These are phyloP conservation scores for Phytophthora crassamura DNA, from an alignment of 352 stramenopile genomes.

Conservation along the genomic window DNA sequence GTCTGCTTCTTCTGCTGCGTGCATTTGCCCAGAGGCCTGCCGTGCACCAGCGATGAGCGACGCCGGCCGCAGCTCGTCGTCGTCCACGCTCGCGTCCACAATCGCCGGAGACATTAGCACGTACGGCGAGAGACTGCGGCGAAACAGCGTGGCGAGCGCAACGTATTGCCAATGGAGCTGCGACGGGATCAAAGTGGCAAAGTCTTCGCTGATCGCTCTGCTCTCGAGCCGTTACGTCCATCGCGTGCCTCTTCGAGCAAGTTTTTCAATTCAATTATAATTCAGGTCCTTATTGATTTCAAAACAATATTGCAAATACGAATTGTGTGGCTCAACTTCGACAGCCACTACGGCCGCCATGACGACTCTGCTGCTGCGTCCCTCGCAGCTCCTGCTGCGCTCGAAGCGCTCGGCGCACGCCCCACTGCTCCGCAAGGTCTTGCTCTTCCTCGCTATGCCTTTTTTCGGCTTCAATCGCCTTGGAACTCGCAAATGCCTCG, in stretches of 20 bases:
- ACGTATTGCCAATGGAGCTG: constrained; percentile 1
- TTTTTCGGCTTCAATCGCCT: neutral
- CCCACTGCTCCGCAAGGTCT: constrained; percentile 21
- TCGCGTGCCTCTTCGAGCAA: constrained; percentile 7
- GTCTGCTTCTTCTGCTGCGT: neutral
- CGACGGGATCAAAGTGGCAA: constrained; percentile 1
- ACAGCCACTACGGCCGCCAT: constrained; percentile 1
- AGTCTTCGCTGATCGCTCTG: neutral
- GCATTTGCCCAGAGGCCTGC: neutral
- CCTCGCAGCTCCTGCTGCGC: constrained; percentile 28
- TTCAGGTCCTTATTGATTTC: no score
- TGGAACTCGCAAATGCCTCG: neutral
- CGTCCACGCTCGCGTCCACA: constrained; percentile 19
- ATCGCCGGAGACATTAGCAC: constrained; percentile 28
- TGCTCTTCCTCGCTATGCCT: neutral
- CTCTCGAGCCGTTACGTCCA: neutral
- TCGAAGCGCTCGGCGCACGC: constrained; percentile 13
- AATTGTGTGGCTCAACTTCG: constrained; percentile 16
- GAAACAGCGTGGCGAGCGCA: constrained; percentile 23
- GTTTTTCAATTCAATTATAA: no score
- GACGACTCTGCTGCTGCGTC: constrained; percentile 31
- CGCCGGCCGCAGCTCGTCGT: constrained; percentile 31
- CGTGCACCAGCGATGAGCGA: constrained; percentile 12
- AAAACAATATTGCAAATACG: no score
- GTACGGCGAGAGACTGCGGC: constrained; percentile 31